Base-by-base conservation (phyloP, 2,329 filamentous ascomycete species). In the Aphanoascus verrucosus region DNA sequence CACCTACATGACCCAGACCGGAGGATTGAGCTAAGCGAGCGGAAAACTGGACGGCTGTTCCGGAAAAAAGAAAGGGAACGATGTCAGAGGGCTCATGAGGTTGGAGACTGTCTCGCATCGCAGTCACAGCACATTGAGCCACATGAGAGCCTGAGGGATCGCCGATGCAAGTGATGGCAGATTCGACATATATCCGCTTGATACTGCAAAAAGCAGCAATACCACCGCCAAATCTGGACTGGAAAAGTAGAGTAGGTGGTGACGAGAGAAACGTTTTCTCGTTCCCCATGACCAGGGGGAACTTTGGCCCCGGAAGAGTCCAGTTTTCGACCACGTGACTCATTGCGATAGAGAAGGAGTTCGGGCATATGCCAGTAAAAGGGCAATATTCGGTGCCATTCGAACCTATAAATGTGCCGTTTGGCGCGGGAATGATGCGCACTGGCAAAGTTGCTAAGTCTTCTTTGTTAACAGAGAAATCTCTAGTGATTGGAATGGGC, bases 171-270 rank as follows among this genome's bases (percentile, higher is more conserved):
- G 14, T 20, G 34, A 55, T 17, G 19, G 44, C 37, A 7, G 55
- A 52, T 46, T 57, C 53, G 14, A 57, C 55, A 35, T 46, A 57
- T n/a, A 55, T 35, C n/a, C 40, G 44, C 32, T 49, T 49, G 12
- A 53, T 46, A 11, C 28, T 47, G 45, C 52, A 57, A 19, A 55
- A 46, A 7, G 53, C 48, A 8, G 44, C 49, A 14, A 41, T 41
- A 1, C 12, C 12, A 2, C 38, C n/a, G 23, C 43, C 41, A 35
- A 50, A 20, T 17, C 19, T 37, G 1, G 43, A 46, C 38, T 57
- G 34, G 52, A 57, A 55, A 8, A 57, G 28, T 1, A 57, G 20
- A 7, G 47, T 52, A 9, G 53, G 55, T 19, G 37, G 40, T 7
- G 28, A 34, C 12, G 19, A 12, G 5, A 49, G 41, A 15, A 52